These are phyloP conservation scores for Colletotrichum sp. DNA, from an alignment of 2,329 filamentous ascomycete genomes.

Conservation along the genomic window DNA sequence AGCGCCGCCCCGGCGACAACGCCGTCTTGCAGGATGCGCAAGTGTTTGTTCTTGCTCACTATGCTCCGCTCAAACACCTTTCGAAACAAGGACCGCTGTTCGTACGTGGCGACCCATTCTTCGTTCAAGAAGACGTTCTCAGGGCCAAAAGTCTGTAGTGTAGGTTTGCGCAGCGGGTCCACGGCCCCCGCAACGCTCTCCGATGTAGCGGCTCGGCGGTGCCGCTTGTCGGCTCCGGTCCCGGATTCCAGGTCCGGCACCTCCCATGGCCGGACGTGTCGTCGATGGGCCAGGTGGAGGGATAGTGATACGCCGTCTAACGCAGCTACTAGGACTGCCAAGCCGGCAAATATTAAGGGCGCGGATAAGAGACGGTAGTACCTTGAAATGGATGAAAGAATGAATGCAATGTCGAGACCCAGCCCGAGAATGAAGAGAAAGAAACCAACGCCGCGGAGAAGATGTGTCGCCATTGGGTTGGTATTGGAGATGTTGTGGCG, in stretches of 20 bases:
- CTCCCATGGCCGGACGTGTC: conserved; percentile 46
- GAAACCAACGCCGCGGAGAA: conserved; percentile 29
- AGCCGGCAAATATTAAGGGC: conserved; percentile 39
- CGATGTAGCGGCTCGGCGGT: conserved; percentile 17
- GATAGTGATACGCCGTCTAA: conserved; percentile 40
- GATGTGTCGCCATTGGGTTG: conserved; percentile 37
- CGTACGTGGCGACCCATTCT: conserved; percentile 26
- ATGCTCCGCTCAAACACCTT: conserved; percentile 27
- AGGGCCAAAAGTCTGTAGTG: conserved; percentile 29
- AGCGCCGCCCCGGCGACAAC: conserved; percentile 31
- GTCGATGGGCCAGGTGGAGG: conserved; percentile 33
- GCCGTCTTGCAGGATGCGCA: conserved; percentile 31
- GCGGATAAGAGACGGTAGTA: conserved; percentile 33
- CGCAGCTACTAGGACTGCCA: conserved; percentile 37
- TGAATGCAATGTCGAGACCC: conserved; percentile 34
- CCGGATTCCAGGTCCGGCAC: conserved; percentile 33
- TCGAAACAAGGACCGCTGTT: conserved; percentile 19
- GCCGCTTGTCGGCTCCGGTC: conserved; percentile 24
- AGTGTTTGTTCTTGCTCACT: conserved; percentile 26
- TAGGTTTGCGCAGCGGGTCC: conserved; percentile 25
- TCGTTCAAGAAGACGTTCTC: conserved; percentile 28
- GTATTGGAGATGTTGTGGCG: conserved; percentile 42
- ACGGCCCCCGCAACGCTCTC: conserved; percentile 18
- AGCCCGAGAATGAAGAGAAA: conserved; percentile 29
- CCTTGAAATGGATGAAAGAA: conserved; percentile 31